phyloP scores from a whole-genome alignment of 1,284 basidiomycete species.

The Ceratobasidium sp. region DNA sequence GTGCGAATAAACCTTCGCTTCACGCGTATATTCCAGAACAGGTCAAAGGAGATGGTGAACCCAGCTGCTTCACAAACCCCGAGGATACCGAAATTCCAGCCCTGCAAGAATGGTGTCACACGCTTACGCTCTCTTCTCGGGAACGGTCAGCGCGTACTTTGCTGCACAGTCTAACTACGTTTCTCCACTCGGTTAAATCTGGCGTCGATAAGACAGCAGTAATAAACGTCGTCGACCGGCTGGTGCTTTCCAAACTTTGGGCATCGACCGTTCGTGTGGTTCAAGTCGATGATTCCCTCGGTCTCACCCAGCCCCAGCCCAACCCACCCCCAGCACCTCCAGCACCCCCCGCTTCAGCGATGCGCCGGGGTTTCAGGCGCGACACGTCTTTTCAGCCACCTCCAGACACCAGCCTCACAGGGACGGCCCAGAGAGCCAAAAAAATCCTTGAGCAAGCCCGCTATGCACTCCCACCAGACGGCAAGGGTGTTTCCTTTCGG shows the following conservation, averaged over 20 bases:
- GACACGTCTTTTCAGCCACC: background rate
- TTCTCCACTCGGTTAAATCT: constrained; percentile 56
- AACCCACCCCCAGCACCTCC: background rate
- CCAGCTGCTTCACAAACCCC: constrained; percentile 61
- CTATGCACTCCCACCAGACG: no score
- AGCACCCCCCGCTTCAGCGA: background rate
- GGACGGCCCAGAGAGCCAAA: constrained; percentile 10
- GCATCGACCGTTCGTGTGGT: constrained; percentile 51
- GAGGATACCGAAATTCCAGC: constrained; percentile 63
- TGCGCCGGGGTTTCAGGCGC: background rate
- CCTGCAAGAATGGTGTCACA: constrained; percentile 64
- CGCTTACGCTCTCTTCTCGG: constrained; percentile 61
- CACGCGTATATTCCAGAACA: constrained; percentile 52
- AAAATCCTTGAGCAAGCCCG: background rate
- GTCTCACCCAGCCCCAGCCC: constrained; percentile 9
- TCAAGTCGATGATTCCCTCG: background rate
- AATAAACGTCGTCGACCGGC: constrained; percentile 59
- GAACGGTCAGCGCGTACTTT: constrained; percentile 60
- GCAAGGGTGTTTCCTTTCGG: constrained; percentile 55
- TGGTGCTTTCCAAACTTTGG: constrained; percentile 60
- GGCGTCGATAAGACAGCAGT: constrained; percentile 60
- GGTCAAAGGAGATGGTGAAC: constrained; percentile 64
- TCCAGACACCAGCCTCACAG: constrained; percentile 17
- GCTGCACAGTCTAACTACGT: constrained; percentile 57
- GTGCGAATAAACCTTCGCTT: background rate